Evolutionary conservation across 768 basidiomycete genomes (phyloP), one percentile per base, ranked within the genome.

Genomic region (Agrocybe pediades): DNA sequence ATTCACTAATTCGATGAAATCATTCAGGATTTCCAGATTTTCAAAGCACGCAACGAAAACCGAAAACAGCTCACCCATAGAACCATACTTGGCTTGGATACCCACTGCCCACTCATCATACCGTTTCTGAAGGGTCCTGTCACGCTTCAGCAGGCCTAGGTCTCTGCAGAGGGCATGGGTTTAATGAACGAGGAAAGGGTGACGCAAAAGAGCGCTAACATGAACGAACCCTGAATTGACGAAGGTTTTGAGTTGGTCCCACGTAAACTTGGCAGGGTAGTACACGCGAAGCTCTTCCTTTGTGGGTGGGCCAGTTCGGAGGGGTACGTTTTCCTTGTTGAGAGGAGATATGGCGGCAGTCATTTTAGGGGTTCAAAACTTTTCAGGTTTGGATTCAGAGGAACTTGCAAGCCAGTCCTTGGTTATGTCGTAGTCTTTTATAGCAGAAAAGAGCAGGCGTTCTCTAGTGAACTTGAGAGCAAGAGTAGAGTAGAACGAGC

Each of bases 191-290:
- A 19, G 23, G 16, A 26, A 15, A 33, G n/a, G n/a, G 24, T 48
- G 56, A 36, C 29, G 30, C 36, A 46, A 8, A 13, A 43, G 20
- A 6, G 43, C 36, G 29, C 49, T 29, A 16, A 49, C 17, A 45
- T 21, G 23, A n/a, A 47, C 74, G 40, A 66, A 88, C 88, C 90
- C 90, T 52, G 90, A 88, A 64, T 86, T 88, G 45, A 92, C 76
- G 57, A 92, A 91, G 3, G 83, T 79, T 71, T 85, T 91, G 23
- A 92, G 71, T 64, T 92, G 84, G 8, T 68, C 57, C 87, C 88
- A 92, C 0, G 89, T 88, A 59, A 90, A 90, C 57, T 80, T 84
- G 4, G 86, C 76, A 13, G 90, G 90, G 63, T 92, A 92, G 63
- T 89, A 71, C 1, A 70, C 76, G 7, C 82, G 66, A 6, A 92